Percentiles rank a stretch among this genome's conserved stretches.
Conservation (phyloP, 306 rosid genomes). For the Vigna angularis region DNA sequence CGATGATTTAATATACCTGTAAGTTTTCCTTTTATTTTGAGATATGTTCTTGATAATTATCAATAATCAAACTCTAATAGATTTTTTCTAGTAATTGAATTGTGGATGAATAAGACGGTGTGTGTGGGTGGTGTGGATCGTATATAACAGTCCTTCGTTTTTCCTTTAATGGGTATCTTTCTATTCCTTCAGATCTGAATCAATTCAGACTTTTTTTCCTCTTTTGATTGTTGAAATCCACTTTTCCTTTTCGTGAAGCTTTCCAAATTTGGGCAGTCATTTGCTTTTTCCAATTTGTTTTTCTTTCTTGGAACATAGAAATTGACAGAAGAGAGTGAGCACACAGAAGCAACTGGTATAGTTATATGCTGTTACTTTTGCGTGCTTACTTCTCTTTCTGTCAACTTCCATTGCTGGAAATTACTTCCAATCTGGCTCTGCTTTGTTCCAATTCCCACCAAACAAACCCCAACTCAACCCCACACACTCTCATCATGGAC, state of each 20-base stretch:
- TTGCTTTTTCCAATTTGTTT: not conserved
- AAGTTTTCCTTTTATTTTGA: not conserved
- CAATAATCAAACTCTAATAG: constrained; percentile 58
- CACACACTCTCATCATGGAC: constrained; percentile 4
- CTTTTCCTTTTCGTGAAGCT: not conserved
- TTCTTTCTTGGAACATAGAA: constrained; percentile 61
- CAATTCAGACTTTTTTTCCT: constrained; percentile 11
- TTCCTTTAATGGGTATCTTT: constrained; percentile 44
- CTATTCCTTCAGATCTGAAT: constrained; percentile 62
- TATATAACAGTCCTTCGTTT: not conserved
- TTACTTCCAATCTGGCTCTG: constrained; percentile 37
- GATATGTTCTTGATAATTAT: not conserved
- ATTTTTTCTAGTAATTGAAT: constrained; percentile 9
- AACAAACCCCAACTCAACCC: not conserved
- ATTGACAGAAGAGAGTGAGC: constrained; percentile 99
- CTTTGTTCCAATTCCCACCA: constrained; percentile 30
- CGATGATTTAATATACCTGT: not conserved
- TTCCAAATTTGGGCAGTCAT: constrained; percentile 37
- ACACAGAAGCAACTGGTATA: constrained; percentile 78
- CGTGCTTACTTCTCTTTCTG: constrained; percentile 93
- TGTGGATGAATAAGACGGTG: constrained; percentile 16
- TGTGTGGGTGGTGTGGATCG: constrained; percentile 27
- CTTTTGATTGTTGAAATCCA: constrained; percentile 3
- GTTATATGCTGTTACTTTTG: constrained; percentile 69
- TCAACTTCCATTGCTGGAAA: constrained; percentile 65